Base-by-base conservation (phyloP, 202 grass and related monocot genomes). In the Bolboschoenoplectus hybrid region DNA sequence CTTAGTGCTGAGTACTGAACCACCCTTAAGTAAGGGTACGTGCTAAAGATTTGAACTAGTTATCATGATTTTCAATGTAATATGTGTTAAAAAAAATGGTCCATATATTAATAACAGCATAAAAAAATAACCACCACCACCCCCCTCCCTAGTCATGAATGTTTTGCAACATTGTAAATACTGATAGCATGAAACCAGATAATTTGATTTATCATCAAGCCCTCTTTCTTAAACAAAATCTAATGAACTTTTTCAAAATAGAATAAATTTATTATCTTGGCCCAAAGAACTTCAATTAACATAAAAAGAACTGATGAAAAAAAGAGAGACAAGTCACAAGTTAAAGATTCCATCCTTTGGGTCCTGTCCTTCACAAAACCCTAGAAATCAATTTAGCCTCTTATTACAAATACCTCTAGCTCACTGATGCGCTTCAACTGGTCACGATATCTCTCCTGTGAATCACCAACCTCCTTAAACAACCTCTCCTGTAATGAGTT, bases 341-440 rank as follows among this genome's bases (percentile, higher is more conserved):
- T 56, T 56, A 78, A 38, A 56, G 50, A 78, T 57, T 56, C 3
- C 26, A 78, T 56, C 74, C 74, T 57, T 78, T 7, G 32, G 50
- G 9, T 57, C 50, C 73, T 55, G 46, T 53, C 74, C 53, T 49
- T 38, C 5, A 57, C 50, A 78, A 78, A 57, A 78, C 13, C 34
- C 3, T 79, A 58, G 6, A 79, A 79, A 79, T 56, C 32, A 79
- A 41, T 9, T n/a, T 60, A 52, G 51, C 17, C 36, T 80, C 39
- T 41, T 4, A 68, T 78, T 40, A 67, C 63, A 52, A 60, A 80
- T 89, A 96, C 96, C 91, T 98, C 85, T 52, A 98, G 91, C 88
- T 95, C 96, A 88, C 85, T 81, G 82, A 86, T 92, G 36, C 86
- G 88, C 81, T 83, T 95, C 71, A 98, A 64, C 90, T 98, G 90